Evolutionary conservation across 768 basidiomycete species (phyloP).

Genomic region (Collybiopsis confluens): DNA sequence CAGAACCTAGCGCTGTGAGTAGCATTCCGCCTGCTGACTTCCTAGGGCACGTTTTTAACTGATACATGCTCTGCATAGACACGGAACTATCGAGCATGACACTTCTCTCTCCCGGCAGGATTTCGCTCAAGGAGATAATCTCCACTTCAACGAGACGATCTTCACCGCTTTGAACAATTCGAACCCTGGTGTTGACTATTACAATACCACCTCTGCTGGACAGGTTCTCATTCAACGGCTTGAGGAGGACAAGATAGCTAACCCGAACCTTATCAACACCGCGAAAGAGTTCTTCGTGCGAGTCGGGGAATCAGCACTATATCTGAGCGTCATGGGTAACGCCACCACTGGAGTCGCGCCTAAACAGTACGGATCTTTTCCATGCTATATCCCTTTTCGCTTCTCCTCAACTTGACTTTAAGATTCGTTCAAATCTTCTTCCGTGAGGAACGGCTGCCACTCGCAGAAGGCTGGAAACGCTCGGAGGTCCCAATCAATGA

Average conservation of each 20-base stretch:
- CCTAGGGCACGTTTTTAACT: no score
- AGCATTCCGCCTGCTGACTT: no score
- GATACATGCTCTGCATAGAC: no score
- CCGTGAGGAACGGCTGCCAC: slow-evolving; percentile 14
- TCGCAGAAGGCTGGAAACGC: slow-evolving; percentile 15
- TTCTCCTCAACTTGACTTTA: no score
- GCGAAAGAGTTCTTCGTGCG: slow-evolving; percentile 12
- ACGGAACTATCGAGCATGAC: slow-evolving; percentile 12
- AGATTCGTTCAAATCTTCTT: slow-evolving; percentile 17
- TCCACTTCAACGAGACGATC: slow-evolving; percentile 10
- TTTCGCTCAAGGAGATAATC: slow-evolving; percentile 9
- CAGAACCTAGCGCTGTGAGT: background rate
- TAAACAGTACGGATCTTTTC: slow-evolving; percentile 9
- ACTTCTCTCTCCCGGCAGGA: slow-evolving; percentile 11
- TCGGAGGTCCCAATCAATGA: slow-evolving; percentile 8
- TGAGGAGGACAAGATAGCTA: slow-evolving; percentile 9
- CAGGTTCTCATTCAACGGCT: slow-evolving; percentile 10
- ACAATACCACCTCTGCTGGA: slow-evolving; percentile 11
- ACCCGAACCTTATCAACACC: slow-evolving; percentile 12
- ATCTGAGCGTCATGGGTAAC: slow-evolving; percentile 13
- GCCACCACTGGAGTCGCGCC: slow-evolving; percentile 11
- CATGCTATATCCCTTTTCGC: no score
- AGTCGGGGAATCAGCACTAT: slow-evolving; percentile 8
- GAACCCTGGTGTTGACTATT: slow-evolving; percentile 14
- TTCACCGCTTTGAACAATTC: slow-evolving; percentile 9